Conservation (phyloP, 1,284 basidiomycete genomes). For the Hemileia vastatrix region DNA sequence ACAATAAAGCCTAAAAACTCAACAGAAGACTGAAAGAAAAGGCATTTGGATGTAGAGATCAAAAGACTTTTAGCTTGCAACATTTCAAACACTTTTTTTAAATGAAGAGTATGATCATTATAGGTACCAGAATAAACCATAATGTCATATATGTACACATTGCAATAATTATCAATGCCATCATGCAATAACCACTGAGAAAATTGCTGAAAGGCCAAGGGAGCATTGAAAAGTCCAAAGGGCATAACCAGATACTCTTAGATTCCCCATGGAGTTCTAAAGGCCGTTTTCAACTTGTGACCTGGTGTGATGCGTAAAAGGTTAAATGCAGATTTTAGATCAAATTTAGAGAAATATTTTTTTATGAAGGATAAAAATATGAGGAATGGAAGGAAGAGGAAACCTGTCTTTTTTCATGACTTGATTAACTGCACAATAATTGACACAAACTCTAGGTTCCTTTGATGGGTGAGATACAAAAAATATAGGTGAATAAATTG, state of each 20-base stretch:
- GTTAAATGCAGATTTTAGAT: constrained; percentile 39
- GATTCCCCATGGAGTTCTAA: constrained; percentile 43
- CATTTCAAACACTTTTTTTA: too few species aligned
- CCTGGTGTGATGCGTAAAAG: constrained; percentile 35
- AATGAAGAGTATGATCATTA: too few species aligned
- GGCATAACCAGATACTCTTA: constrained; percentile 45
- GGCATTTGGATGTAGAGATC: too few species aligned
- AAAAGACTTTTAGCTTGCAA: too few species aligned
- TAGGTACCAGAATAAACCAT: constrained; percentile 46
- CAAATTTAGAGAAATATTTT: constrained; percentile 31
- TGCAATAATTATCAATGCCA: constrained; percentile 32
- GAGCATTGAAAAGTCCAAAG: constrained; percentile 48
- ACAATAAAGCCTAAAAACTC: too few species aligned
- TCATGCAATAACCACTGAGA: constrained; percentile 33
- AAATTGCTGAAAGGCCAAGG: constrained; percentile 43
- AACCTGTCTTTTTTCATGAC: constrained; percentile 1
- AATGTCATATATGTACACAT: constrained; percentile 44
- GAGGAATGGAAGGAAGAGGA: not conserved
- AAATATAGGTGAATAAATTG: too few species aligned
- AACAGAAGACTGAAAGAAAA: too few species aligned
- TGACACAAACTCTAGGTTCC: too few species aligned
- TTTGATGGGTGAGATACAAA: too few species aligned
- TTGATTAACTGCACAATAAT: not conserved
- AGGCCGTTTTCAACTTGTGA: constrained; percentile 46
- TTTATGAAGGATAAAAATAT: not conserved